These are phyloP conservation scores for Geotrichum ghanense DNA, from an alignment of 805 yeast species.

Conservation along the genomic window DNA sequence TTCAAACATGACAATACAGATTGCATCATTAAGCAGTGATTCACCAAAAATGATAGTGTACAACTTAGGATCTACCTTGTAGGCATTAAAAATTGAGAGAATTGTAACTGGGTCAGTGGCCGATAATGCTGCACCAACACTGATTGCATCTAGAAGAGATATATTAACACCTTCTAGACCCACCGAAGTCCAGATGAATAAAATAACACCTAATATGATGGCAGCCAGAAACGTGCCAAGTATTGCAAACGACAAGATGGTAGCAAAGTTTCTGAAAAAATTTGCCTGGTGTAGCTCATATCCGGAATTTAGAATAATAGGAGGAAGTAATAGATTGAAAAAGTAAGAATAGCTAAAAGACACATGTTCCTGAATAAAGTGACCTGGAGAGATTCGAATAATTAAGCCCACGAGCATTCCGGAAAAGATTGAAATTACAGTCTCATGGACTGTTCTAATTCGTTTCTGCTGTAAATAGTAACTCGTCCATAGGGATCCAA, in stretches of 20 bases:
- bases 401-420: constrained; percentile 94
- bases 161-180: constrained; percentile 83
- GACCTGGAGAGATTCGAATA: constrained; percentile 88
- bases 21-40: constrained; percentile 90
- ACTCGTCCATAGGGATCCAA: constrained; percentile 90
- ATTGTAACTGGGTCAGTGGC: constrained; percentile 99
- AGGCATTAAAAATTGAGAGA: constrained; percentile 89
- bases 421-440: constrained; percentile 88
- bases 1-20: constrained; percentile 97
- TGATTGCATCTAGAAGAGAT: constrained; percentile 93
- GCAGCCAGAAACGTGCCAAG: constrained; percentile 95
- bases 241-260: constrained; percentile 87
- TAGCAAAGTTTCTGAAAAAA: constrained; percentile 83
- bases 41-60: constrained; percentile 98
- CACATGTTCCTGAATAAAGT: constrained; percentile 92
- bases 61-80: constrained; percentile 94
- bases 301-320: constrained; percentile 91
- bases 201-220: constrained; percentile 75
- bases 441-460: constrained; percentile 94
- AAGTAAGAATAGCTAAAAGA: constrained; percentile 90
- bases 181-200: constrained; percentile 81
- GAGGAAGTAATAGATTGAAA: constrained; percentile 89
- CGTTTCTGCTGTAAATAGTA: constrained; percentile 84
- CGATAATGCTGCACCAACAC: constrained; percentile 94
- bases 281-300: constrained; percentile 94